phyloP scores from a whole-genome alignment of 768 basidiomycete genomes.

The Leccinum subgranulosum region DNA sequence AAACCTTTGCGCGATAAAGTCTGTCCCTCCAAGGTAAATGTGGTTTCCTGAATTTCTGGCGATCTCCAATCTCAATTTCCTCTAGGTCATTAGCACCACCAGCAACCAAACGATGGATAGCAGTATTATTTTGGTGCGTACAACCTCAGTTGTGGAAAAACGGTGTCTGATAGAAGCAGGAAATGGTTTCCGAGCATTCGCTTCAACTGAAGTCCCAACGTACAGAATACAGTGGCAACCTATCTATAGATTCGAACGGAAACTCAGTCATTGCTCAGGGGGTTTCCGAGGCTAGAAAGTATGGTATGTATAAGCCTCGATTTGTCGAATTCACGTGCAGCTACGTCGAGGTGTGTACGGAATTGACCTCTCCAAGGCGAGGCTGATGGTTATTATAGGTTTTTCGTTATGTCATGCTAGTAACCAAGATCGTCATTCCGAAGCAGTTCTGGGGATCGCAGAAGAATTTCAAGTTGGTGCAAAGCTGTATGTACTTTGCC shows the following conservation, averaged over 20 bases:
- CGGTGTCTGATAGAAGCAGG: constrained; percentile 39
- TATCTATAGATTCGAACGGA: constrained; percentile 53
- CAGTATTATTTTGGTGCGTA: constrained; percentile 58
- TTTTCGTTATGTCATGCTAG: constrained; percentile 57
- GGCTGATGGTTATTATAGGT: constrained; percentile 45
- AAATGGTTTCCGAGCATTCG: constrained; percentile 71
- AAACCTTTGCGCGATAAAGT: constrained; percentile 54
- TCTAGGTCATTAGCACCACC: constrained; percentile 39
- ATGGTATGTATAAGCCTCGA: constrained; percentile 59
- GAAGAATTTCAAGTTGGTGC: constrained; percentile 58
- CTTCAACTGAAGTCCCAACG: constrained; percentile 54
- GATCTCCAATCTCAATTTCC: neutral
- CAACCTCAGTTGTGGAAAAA: neutral
- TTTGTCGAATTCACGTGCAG: constrained; percentile 76
- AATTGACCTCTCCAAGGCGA: neutral
- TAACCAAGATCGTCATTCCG: constrained; percentile 72
- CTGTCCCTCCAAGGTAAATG: constrained; percentile 75
- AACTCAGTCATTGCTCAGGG: constrained; percentile 45
- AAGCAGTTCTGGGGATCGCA: constrained; percentile 75
- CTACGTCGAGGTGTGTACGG: constrained; percentile 51
- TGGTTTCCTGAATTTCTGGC: neutral
- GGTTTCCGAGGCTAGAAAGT: constrained; percentile 44
- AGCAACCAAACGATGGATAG: constrained; percentile 49
- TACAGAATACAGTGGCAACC: constrained; percentile 32
- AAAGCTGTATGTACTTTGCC: constrained; percentile 44